phyloP scores from a whole-genome alignment of 768 basidiomycete species.

The Suillus weaverae region DNA sequence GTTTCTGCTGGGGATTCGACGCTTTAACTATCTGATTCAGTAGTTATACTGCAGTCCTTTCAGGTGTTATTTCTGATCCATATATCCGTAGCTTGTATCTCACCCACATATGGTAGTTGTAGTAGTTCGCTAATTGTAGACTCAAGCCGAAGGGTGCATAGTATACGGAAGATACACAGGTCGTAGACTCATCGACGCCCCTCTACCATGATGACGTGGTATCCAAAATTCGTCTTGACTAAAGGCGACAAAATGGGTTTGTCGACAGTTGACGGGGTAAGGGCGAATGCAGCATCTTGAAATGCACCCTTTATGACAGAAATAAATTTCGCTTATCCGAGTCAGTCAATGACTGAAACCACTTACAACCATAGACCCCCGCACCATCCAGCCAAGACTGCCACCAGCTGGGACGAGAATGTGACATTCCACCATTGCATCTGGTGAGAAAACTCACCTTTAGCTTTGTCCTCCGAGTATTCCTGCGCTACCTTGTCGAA shows the following conservation, averaged over 20 bases:
- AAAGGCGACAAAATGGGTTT: constrained; percentile 71
- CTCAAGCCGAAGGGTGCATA: not conserved
- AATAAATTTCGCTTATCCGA: constrained; percentile 7
- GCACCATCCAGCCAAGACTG: constrained; percentile 82
- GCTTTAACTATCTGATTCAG: not conserved
- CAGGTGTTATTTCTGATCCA: constrained; percentile 4
- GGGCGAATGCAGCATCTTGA: constrained; percentile 85
- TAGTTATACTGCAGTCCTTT: not conserved
- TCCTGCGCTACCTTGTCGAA: constrained; percentile 91
- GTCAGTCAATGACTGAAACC: not conserved
- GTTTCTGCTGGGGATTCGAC: not conserved
- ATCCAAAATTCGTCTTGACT: constrained; percentile 82
- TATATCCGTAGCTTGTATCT: constrained; percentile 8
- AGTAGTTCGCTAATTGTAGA: constrained; percentile 4
- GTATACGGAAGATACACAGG: not conserved
- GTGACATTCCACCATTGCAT: not conserved
- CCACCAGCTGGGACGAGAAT: constrained; percentile 60
- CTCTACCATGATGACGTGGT: constrained; percentile 92
- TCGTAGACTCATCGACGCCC: constrained; percentile 53
- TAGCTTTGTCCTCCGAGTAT: constrained; percentile 90
- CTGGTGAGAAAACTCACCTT: constrained; percentile 45
- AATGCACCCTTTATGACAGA: constrained; percentile 53
- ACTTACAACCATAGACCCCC: constrained; percentile 81
- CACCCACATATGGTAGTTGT: constrained; percentile 2
- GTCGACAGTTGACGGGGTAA: constrained; percentile 77